Evolutionary conservation across 768 basidiomycete genomes (phyloP).

Genomic region (Tephrocybe sp.): DNA sequence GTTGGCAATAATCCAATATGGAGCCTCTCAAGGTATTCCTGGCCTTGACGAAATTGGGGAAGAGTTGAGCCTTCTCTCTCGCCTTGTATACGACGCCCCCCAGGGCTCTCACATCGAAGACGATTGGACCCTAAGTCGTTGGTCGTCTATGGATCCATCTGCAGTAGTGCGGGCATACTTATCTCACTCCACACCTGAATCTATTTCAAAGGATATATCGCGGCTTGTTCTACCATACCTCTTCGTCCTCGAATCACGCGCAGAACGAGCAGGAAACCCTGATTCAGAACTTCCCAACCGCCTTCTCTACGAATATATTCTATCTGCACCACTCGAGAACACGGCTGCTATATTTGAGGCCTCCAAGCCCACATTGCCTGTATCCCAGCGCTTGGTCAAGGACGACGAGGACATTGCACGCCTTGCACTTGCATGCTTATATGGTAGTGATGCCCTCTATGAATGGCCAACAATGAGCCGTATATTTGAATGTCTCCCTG

Average conservation of each 20-base stretch:
- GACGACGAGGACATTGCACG: slow-evolving; percentile 84
- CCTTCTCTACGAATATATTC: slow-evolving; percentile 70
- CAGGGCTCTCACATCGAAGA: slow-evolving; percentile 42
- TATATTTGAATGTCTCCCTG: slow-evolving; percentile 96
- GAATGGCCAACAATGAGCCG: slow-evolving; percentile 85
- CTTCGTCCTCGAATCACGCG: slow-evolving; percentile 85
- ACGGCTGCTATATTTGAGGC: slow-evolving; percentile 81
- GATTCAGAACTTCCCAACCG: slow-evolving; percentile 67
- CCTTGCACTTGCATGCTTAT: slow-evolving; percentile 85
- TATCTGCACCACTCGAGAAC: slow-evolving; percentile 64
- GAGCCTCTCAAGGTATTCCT: slow-evolving; percentile 75
- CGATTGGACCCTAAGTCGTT: slow-evolving; percentile 78
- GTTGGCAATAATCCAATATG: slow-evolving; percentile 80
- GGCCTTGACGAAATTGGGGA: slow-evolving; percentile 86
- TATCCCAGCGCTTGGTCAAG: slow-evolving; percentile 69
- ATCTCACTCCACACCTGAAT: slow-evolving; percentile 62
- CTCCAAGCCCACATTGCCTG: slow-evolving; percentile 85
- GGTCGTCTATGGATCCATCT: slow-evolving; percentile 67
- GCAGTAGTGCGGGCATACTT: slow-evolving; percentile 78
- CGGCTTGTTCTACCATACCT: slow-evolving; percentile 90
- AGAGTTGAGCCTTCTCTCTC: slow-evolving; percentile 84
- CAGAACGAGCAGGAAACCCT: slow-evolving; percentile 75
- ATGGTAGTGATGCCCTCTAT: slow-evolving; percentile 71
- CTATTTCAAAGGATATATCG: slow-evolving; percentile 66
- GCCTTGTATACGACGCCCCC: slow-evolving; percentile 82